A percentile compares a stretch with the other conserved stretches of the same genome.
phyloP scores from a whole-genome alignment of 2,329 filamentous ascomycete species.

The Sporothrix pallida region DNA sequence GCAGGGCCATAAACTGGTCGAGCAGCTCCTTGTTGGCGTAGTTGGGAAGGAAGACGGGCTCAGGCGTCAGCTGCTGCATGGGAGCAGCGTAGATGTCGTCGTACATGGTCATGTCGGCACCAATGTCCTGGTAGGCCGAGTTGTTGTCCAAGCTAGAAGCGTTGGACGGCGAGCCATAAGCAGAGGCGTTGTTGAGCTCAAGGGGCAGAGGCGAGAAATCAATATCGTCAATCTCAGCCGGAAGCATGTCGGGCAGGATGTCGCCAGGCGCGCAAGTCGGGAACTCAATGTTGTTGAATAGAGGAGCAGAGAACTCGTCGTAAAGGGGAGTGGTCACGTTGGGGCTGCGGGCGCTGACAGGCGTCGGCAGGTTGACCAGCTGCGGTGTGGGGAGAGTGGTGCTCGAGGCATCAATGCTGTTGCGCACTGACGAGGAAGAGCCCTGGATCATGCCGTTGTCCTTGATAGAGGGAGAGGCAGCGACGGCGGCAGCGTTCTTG shows the following conservation, averaged over 20 bases:
- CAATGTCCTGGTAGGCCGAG: conserved; percentile 64
- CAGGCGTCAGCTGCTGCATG: conserved; percentile 61
- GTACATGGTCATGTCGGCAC: conserved; percentile 65
- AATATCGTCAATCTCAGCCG: conserved; percentile 51
- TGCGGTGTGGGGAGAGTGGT: conserved; percentile 61
- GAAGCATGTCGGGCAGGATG: conserved; percentile 41
- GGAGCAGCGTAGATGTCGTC: conserved; percentile 68
- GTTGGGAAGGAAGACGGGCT: conserved; percentile 27
- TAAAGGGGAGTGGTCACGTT: conserved; percentile 63
- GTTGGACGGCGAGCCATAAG: conserved; percentile 57
- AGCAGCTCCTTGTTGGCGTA: conserved; percentile 53
- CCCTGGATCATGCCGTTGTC: not conserved
- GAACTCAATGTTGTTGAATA: conserved; percentile 52
- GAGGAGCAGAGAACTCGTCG: conserved; percentile 46
- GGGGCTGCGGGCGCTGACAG: conserved; percentile 63
- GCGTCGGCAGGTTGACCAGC: conserved; percentile 66
- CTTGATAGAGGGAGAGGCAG: not conserved
- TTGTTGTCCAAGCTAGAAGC: conserved; percentile 54
- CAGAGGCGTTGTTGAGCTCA: conserved; percentile 56
- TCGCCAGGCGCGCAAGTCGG: conserved; percentile 41
- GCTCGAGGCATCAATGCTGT: conserved; percentile 51
- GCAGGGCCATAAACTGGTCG: conserved; percentile 51
- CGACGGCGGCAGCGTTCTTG: conserved; percentile 34
- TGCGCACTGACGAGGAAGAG: conserved; percentile 37
- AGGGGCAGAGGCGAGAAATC: conserved; percentile 42